A percentile compares a stretch with the other conserved stretches of the same genome.
These are phyloP conservation scores for Albizia julibrissin DNA, from an alignment of 306 rosid genomes.

Conservation along the genomic window DNA sequence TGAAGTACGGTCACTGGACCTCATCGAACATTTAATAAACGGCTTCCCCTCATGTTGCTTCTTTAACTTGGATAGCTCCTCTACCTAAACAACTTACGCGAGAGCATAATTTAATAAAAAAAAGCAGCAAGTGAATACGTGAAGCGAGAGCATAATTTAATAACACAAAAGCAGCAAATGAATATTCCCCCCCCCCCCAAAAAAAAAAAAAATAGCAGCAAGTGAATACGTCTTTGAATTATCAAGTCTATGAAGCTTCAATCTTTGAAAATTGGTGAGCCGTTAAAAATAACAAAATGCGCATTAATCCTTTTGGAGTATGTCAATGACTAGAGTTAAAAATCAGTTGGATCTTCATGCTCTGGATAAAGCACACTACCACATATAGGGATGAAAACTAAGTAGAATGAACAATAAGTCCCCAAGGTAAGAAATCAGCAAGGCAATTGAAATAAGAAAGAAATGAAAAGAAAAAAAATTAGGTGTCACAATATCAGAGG, in stretches of 20 bases:
- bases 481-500: neutral
- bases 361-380: neutral
- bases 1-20: conserved; percentile 40
- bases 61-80: conserved; percentile 26
- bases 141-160: neutral
- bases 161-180: neutral
- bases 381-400: neutral
- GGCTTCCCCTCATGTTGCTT: conserved; percentile 48
- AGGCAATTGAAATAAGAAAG: neutral
- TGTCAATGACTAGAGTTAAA: neutral
- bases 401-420: neutral
- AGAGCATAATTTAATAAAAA: neutral
- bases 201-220: too few relatives aligned
- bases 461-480: neutral
- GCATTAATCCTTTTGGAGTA: neutral
- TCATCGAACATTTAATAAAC: conserved; percentile 62
- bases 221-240: neutral
- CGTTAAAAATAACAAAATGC: neutral
- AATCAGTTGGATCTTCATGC: neutral
- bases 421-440: neutral
- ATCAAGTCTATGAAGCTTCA: neutral
- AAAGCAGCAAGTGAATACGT: neutral
- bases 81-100: conserved; percentile 19
- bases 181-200: too few relatives aligned
- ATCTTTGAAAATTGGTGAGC: neutral